Conservation (phyloP, 768 basidiomycete species). For the Kockovaella imperatae region DNA sequence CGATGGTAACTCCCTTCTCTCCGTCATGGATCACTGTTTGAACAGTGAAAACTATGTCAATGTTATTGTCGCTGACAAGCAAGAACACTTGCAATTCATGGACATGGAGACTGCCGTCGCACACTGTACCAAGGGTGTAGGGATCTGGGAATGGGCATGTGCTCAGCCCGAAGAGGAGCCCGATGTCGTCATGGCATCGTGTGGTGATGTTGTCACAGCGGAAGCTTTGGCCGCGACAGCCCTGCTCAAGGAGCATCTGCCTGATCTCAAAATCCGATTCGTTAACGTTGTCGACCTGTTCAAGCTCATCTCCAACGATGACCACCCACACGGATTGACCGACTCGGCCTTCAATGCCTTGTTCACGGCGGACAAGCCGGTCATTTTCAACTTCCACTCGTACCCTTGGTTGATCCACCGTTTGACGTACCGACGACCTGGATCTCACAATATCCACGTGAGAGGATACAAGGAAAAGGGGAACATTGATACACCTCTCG, state of each 20-base stretch:
- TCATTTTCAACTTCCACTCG: conserved; percentile 83
- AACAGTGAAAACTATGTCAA: conserved; percentile 61
- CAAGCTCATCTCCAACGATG: conserved; percentile 60
- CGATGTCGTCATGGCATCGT: conserved; percentile 64
- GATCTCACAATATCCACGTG: conserved; percentile 23
- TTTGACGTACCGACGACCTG: conserved; percentile 31
- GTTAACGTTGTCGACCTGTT: conserved; percentile 86
- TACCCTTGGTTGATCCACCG: conserved; percentile 39
- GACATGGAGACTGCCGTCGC: conserved; percentile 34
- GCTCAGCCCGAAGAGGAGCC: conserved; percentile 54
- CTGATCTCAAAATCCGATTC: conserved; percentile 62
- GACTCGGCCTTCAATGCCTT: conserved; percentile 24
- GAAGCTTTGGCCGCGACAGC: conserved; percentile 80
- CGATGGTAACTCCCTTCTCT: conserved; percentile 77
- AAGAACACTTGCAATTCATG: conserved; percentile 41
- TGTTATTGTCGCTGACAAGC: conserved; percentile 76
- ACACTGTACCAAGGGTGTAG: conserved; percentile 81
- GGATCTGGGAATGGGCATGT: conserved; percentile 76
- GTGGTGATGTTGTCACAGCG: conserved; percentile 74
- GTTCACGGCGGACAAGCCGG: conserved; percentile 41
- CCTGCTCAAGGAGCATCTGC: conserved; percentile 56
- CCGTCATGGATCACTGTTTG: conserved; percentile 76
- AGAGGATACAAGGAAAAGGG: conserved; percentile 38
- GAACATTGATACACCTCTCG: conserved; percentile 36
- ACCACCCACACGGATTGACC: conserved; percentile 43